Percentiles rank a stretch among this genome's conserved stretches.
Conservation (phyloP, 2,329 filamentous ascomycete species). For the Venturia aucupariae region DNA sequence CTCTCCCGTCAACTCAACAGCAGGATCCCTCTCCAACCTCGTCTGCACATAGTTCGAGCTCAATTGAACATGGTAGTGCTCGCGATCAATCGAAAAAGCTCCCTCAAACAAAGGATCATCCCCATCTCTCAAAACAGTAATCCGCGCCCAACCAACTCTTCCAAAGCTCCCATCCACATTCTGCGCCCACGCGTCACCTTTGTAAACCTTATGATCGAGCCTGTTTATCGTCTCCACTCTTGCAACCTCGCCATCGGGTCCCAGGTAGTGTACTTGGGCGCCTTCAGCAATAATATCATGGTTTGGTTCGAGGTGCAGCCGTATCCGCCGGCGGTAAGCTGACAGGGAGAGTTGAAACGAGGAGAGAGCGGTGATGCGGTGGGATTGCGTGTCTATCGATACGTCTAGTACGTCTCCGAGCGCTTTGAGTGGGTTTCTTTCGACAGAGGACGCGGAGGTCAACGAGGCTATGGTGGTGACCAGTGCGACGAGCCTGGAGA, state of each 20-base stretch:
- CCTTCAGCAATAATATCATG: constrained; percentile 76
- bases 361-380: constrained; percentile 70
- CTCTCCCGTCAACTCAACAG: constrained; percentile 41
- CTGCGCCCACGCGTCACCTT: constrained; percentile 65
- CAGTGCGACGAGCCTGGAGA: not conserved
- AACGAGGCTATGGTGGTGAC: constrained; percentile 12
- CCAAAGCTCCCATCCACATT: constrained; percentile 60
- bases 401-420: constrained; percentile 66
- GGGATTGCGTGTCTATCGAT: constrained; percentile 66
- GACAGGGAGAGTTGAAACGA: constrained; percentile 79
- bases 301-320: constrained; percentile 78
- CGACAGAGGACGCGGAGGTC: constrained; percentile 24
- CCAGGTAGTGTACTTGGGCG: constrained; percentile 64
- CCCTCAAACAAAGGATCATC: constrained; percentile 76
- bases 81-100: constrained; percentile 68
- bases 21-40: constrained; percentile 62
- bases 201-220: constrained; percentile 71
- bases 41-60: constrained; percentile 64
- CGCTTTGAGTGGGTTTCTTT: constrained; percentile 65
- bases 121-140: constrained; percentile 71
- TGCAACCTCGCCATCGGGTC: constrained; percentile 58
- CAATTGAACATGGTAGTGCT: constrained; percentile 81
- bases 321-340: constrained; percentile 55
- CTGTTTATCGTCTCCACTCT: constrained; percentile 62
- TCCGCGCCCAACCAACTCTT: constrained; percentile 76